Conservation (phyloP, 495 filamentous ascomycete species). For the Tuber magnatum region DNA sequence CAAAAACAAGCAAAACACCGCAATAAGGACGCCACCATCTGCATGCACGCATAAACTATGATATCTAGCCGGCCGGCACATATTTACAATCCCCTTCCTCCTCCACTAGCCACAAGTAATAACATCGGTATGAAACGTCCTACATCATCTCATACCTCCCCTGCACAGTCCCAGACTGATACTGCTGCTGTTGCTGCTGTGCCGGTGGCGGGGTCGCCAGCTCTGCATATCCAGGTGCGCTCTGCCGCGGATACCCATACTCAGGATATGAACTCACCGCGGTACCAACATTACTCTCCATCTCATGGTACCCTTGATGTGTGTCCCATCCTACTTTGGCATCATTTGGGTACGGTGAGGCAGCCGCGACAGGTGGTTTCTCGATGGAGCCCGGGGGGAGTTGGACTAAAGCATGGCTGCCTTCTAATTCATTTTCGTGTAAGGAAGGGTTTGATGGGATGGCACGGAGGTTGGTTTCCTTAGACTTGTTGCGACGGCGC, state of each 20-base stretch:
- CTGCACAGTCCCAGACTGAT: constrained; percentile 12
- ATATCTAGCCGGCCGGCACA: not conserved
- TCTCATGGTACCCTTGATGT: constrained; percentile 21
- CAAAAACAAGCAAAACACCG: not conserved
- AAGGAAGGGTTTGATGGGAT: constrained; percentile 18
- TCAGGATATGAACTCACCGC: constrained; percentile 20
- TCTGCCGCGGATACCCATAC: constrained; percentile 8
- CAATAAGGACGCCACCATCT: not conserved
- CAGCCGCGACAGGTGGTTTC: constrained; percentile 15
- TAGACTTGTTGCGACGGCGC: constrained; percentile 12
- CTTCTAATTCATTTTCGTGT: constrained; percentile 18
- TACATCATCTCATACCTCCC: constrained; percentile 32
- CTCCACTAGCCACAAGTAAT: not conserved
- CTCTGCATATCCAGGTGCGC: constrained; percentile 21
- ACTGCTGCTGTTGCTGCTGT: constrained; percentile 16
- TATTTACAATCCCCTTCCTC: not conserved
- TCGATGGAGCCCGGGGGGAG: constrained; percentile 23
- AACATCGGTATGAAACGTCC: not conserved
- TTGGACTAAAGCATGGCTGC: constrained; percentile 13
- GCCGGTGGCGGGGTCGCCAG: constrained; percentile 10
- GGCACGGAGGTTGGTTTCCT: not conserved
- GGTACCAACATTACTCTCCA: constrained; percentile 26
- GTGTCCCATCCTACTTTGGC: constrained; percentile 22
- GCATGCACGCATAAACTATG: constrained; percentile 2
- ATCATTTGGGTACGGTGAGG: constrained; percentile 14